Percentiles rank a stretch among this genome's conserved stretches.
phyloP scores from a whole-genome alignment of 345 rosid genomes.

The Mangifera indica region DNA sequence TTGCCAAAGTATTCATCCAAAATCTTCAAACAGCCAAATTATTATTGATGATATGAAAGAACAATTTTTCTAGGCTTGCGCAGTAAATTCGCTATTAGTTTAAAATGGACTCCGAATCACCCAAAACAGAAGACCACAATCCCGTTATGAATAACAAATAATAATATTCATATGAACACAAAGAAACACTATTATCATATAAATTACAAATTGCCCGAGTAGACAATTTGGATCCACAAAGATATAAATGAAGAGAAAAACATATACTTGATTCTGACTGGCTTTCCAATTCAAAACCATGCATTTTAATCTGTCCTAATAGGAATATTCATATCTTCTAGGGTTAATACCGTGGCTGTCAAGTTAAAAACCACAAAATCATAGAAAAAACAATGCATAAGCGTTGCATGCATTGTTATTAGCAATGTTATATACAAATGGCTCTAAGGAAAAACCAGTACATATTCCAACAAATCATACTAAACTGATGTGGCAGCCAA shows the following conservation, averaged over 20 bases:
- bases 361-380: background rate
- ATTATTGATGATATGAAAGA: background rate
- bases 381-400: background rate
- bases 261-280: background rate
- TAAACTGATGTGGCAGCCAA: background rate
- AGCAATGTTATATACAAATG: background rate
- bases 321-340: background rate
- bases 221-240: background rate
- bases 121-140: background rate
- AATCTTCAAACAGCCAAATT: background rate
- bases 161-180: too few relatives aligned
- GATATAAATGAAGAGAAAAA: too few relatives aligned
- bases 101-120: background rate
- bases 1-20: constrained; percentile 6
- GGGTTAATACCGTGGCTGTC: background rate
- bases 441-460: background rate
- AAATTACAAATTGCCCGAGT: background rate
- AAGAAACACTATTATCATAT: background rate
- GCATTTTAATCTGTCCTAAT: background rate
- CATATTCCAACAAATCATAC: background rate
- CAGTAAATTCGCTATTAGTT: background rate
- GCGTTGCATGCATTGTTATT: background rate
- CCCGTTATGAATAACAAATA: too few relatives aligned
- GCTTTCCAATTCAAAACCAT: background rate
- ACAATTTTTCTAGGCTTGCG: background rate